phyloP scores from a whole-genome alignment of 352 stramenopile genomes.

The Globisporangium takayamanum region DNA sequence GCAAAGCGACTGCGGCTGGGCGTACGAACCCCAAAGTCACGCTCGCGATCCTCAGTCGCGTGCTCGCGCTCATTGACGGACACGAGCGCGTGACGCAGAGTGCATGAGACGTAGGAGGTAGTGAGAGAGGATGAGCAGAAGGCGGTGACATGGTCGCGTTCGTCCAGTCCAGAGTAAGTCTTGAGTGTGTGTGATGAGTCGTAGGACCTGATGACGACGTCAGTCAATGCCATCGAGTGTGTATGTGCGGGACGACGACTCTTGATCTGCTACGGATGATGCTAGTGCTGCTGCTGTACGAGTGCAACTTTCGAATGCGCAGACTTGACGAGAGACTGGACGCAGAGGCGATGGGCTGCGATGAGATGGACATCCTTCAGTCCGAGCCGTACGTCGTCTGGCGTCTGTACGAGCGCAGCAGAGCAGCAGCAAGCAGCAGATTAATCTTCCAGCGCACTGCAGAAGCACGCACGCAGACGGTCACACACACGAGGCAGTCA shows the following conservation, averaged over 20 bases:
- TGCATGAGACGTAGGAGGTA: neutral
- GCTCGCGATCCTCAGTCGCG: too few relatives aligned
- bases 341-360: neutral
- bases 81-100: neutral
- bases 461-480: conserved; percentile 3
- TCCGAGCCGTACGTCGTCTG: conserved; percentile 9
- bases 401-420: conserved; percentile 3
- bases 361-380: neutral
- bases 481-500: neutral
- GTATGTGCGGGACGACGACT: too few relatives aligned
- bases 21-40: too few relatives aligned
- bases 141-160: neutral
- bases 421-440: conserved; percentile 4
- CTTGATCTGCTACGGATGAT: neutral
- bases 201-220: neutral
- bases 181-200: neutral
- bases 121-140: neutral
- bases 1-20: too few relatives aligned
- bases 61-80: neutral
- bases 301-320: too few relatives aligned
- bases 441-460: conserved; percentile 11
- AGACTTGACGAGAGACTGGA: neutral
- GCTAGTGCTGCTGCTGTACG: neutral
- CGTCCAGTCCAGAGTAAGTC: too few relatives aligned
- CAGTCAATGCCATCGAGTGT: neutral